A percentile compares a stretch with the other conserved stretches of the same genome.
Conservation (phyloP, 257 asterid species). For the Solanum medicagineum region DNA sequence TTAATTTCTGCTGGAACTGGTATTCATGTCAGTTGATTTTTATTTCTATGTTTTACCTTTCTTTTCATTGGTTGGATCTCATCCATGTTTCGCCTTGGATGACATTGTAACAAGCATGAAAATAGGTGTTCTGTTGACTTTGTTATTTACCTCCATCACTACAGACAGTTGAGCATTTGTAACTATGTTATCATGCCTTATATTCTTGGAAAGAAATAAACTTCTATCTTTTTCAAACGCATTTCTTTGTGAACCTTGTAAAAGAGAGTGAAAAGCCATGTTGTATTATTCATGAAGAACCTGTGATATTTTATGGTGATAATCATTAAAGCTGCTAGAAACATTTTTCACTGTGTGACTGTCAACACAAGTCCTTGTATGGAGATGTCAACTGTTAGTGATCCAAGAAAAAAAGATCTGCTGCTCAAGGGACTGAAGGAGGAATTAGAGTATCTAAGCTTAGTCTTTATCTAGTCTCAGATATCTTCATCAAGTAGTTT, state of each 20-base stretch:
- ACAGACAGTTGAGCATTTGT: neutral
- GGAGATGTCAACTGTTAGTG: neutral
- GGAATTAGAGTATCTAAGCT: neutral
- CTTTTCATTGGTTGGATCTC: slow-evolving; percentile 2
- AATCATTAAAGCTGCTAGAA: neutral
- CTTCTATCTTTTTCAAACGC: neutral
- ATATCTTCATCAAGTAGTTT: neutral
- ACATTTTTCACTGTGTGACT: neutral
- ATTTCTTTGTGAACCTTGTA: neutral
- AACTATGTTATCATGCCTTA: slow-evolving; percentile 7
- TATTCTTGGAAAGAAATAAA: slow-evolving; percentile 2
- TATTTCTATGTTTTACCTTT: neutral
- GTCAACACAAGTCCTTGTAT: neutral
- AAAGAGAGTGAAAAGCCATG: neutral
- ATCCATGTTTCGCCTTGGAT: neutral
- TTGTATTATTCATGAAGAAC: neutral
- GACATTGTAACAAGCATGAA: slow-evolving; percentile 7
- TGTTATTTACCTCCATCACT: neutral
- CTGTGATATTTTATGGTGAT: neutral
- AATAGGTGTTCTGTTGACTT: neutral
- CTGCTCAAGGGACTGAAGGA: neutral
- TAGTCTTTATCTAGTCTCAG: neutral
- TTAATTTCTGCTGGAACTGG: slow-evolving; percentile 19
- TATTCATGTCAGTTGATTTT: neutral
- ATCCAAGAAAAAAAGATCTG: neutral